Conservation (phyloP, 257 asterid species). For the Petunia secreta region DNA sequence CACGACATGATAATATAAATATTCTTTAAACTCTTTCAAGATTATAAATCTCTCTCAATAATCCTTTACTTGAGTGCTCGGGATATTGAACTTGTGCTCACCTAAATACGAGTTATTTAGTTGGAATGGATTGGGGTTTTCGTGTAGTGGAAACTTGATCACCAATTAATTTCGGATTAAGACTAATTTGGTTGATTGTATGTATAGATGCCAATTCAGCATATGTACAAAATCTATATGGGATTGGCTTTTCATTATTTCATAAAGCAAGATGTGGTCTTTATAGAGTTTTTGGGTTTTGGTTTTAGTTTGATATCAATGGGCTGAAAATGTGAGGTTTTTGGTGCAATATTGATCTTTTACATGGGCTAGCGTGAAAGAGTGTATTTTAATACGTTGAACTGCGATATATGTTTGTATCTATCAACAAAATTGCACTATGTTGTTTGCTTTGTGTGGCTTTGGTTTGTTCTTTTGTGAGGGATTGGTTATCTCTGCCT, state of each 20-base stretch:
- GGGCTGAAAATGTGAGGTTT: background rate
- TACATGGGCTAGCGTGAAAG: background rate
- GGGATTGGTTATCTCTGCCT: background rate
- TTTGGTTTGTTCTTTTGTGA: background rate
- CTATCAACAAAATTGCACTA: background rate
- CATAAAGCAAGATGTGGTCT: background rate
- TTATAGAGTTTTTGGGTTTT: background rate
- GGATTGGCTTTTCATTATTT: background rate
- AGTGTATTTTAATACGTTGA: background rate
- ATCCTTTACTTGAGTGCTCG: too few species aligned
- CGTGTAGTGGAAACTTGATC: background rate
- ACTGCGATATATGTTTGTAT: conserved; percentile 1
- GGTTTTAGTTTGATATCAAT: background rate
- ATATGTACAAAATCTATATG: background rate
- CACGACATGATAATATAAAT: too few species aligned
- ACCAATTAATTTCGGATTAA: background rate
- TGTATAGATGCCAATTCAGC: background rate
- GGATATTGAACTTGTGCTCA: background rate
- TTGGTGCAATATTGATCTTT: background rate
- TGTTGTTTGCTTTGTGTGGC: background rate
- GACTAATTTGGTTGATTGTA: background rate
- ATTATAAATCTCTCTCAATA: too few species aligned
- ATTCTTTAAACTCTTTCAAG: too few species aligned
- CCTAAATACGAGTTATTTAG: too few species aligned
- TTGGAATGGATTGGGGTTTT: background rate